Evolutionary conservation across 345 rosid genomes (phyloP).

Genomic region (Physaria fendleri): DNA sequence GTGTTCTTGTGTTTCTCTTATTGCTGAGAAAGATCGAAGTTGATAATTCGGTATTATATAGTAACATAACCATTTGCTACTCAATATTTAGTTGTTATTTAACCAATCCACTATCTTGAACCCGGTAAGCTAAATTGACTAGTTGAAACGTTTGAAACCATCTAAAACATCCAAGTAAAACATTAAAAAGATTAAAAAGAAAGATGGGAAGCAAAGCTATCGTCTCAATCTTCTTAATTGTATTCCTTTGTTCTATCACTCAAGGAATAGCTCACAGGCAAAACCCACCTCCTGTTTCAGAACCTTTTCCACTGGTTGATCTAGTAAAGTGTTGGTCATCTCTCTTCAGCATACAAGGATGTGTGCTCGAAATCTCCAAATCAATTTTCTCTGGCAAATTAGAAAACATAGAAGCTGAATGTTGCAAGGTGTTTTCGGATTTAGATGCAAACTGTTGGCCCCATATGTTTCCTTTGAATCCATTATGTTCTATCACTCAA

Average conservation of each 20-base stretch:
- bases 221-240: neutral
- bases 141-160: no score
- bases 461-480: no score
- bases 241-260: neutral
- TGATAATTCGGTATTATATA: no score
- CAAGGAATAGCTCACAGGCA: neutral
- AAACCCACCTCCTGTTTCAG: neutral
- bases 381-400: conserved; percentile 11
- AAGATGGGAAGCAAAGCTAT: neutral
- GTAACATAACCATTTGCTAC: no score
- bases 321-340: conserved; percentile 17
- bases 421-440: no score
- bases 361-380: conserved; percentile 15
- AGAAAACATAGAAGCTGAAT: neutral
- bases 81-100: no score
- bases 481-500: no score
- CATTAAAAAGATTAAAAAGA: neutral
- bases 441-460: no score
- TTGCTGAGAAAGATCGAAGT: neutral
- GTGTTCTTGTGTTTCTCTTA: neutral
- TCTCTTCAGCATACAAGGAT: conserved; percentile 10
- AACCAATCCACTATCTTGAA: no score
- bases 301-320: neutral
- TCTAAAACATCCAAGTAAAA: no score
- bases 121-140: no score